Evolutionary conservation across 75 land plant species (phyloP).

Genomic region (Pinus tabuliformis): DNA sequence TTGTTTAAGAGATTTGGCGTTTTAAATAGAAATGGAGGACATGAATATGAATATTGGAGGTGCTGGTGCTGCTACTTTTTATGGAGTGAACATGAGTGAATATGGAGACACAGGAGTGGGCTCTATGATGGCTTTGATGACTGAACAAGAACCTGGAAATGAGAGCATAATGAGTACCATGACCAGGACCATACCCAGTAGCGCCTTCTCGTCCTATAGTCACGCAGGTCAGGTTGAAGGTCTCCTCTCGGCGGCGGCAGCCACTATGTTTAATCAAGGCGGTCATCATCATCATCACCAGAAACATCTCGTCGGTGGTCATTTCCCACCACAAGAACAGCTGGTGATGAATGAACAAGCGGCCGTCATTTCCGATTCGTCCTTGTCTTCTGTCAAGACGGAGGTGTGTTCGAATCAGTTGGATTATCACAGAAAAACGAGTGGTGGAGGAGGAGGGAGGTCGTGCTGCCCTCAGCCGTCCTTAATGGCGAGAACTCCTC

Average conservation of each 20-base stretch:
- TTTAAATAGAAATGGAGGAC: too few species aligned
- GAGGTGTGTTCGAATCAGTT: neutral
- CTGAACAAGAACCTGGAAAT: neutral
- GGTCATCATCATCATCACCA: constrained; percentile 8
- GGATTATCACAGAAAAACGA: neutral
- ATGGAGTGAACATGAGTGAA: constrained; percentile 1
- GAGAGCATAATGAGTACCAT: neutral
- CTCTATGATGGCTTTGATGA: constrained; percentile 8
- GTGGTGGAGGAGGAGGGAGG: neutral
- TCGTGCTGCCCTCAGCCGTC: neutral
- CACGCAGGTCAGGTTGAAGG: neutral
- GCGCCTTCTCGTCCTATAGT: neutral
- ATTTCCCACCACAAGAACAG: constrained; percentile 1
- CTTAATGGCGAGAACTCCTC: neutral
- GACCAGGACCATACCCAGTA: neutral
- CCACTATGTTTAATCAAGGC: neutral
- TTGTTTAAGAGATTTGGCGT: too few species aligned
- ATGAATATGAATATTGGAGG: too few species aligned
- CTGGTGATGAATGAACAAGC: constrained; percentile 3
- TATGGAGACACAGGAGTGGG: neutral
- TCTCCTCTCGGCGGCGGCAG: constrained; percentile 3
- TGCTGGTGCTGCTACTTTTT: neutral
- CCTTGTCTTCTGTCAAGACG: constrained; percentile 8
- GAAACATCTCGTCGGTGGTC: constrained; percentile 9
- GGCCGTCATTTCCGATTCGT: constrained; percentile 7